These are phyloP conservation scores for Cladochytrium replicatum DNA, from an alignment of 192 early-diverging fungal species.

Conservation along the genomic window DNA sequence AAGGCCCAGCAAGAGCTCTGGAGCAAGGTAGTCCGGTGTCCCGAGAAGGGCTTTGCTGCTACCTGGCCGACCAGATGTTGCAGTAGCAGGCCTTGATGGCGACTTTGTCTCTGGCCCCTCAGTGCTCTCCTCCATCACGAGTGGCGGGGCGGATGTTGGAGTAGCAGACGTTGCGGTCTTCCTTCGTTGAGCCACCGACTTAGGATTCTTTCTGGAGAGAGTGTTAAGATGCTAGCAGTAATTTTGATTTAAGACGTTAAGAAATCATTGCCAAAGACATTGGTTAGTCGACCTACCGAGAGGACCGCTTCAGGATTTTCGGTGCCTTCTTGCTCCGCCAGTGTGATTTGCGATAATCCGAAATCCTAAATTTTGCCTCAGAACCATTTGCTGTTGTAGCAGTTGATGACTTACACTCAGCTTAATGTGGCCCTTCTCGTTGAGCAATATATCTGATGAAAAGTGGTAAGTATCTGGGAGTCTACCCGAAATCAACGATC, in stretches of 20 bases:
- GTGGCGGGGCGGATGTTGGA: background rate
- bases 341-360: conserved; percentile 77
- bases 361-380: too few relatives aligned
- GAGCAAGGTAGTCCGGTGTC: conserved; percentile 91
- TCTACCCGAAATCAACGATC: too few relatives aligned
- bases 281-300: too few relatives aligned
- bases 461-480: too few relatives aligned
- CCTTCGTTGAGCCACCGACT: background rate
- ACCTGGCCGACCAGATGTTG: background rate
- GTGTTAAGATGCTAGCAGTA: too few relatives aligned
- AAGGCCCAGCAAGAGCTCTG: conserved; percentile 80
- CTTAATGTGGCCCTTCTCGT: conserved; percentile 83
- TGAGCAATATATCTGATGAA: conserved; percentile 64
- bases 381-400: too few relatives aligned
- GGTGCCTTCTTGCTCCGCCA: conserved; percentile 39
- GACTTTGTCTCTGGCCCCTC: too few relatives aligned
- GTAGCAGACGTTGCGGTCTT: background rate
- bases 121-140: too few relatives aligned
- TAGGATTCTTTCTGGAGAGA: background rate
- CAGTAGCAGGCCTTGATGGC: background rate
- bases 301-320: background rate
- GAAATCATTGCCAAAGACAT: too few relatives aligned
- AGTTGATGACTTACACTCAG: conserved; percentile 44
- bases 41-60: conserved; percentile 42
- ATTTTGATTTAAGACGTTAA: too few relatives aligned